These are phyloP conservation scores for Arachnomyces sp. DNA, from an alignment of 2,329 filamentous ascomycete species.

Conservation along the genomic window DNA sequence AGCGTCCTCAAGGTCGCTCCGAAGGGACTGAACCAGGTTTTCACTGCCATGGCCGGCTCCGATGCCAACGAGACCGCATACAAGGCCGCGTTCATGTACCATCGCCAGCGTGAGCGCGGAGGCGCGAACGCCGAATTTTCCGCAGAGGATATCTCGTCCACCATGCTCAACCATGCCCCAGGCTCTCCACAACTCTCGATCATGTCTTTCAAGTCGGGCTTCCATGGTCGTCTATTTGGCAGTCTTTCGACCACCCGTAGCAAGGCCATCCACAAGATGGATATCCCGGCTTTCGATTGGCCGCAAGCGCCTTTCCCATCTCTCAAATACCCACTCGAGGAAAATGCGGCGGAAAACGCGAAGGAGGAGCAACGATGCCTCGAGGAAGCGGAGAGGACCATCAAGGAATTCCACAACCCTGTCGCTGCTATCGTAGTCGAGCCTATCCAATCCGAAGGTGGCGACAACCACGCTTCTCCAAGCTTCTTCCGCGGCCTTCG, in stretches of 20 bases:
- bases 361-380: conserved; percentile 72
- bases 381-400: conserved; percentile 73
- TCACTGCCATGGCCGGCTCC: conserved; percentile 81
- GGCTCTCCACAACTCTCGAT: conserved; percentile 75
- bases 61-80: conserved; percentile 92
- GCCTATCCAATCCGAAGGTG: conserved; percentile 88
- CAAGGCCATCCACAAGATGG: conserved; percentile 90
- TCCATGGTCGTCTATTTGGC: conserved; percentile 87
- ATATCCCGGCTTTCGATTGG: conserved; percentile 94
- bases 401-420: conserved; percentile 69
- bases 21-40: conserved; percentile 77
- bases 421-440: conserved; percentile 78
- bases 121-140: conserved; percentile 72
- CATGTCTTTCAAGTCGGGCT: conserved; percentile 77
- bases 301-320: conserved; percentile 79
- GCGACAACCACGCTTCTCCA: conserved; percentile 86
- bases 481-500: conserved; percentile 81
- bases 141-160: conserved; percentile 61
- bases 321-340: conserved; percentile 79
- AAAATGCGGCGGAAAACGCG: conserved; percentile 73
- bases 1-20: conserved; percentile 78
- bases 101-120: conserved; percentile 71
- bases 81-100: conserved; percentile 94
- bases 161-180: conserved; percentile 75
- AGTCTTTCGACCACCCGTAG: conserved; percentile 80